phyloP scores from a whole-genome alignment of 202 grass and related monocot species.

The Hordeum pubiflorum region DNA sequence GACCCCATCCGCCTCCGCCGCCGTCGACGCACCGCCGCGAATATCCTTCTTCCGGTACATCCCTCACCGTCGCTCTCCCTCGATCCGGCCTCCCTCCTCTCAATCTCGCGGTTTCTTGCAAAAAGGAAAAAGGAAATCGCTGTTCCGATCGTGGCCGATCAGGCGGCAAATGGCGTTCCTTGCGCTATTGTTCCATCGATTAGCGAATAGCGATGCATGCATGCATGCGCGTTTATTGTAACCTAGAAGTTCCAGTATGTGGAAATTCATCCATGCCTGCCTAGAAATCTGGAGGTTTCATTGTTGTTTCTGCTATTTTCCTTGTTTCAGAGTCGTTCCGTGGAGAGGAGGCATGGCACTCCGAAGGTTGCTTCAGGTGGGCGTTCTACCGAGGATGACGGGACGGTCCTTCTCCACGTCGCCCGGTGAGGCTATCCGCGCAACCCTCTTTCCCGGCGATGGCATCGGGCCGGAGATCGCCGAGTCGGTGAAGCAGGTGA shows the following conservation, averaged over 20 bases:
- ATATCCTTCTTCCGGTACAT: slow-evolving; percentile 28
- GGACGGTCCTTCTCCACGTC: slow-evolving; percentile 41
- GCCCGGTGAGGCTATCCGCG: slow-evolving; percentile 49
- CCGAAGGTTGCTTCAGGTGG: slow-evolving; percentile 48
- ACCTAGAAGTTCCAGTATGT: not conserved
- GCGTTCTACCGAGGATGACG: slow-evolving; percentile 34
- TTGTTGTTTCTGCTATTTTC: not conserved
- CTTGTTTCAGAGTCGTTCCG: slow-evolving; percentile 4
- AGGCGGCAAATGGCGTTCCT: not conserved
- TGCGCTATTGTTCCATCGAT: not conserved
- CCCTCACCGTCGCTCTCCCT: not conserved
- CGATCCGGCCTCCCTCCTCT: not conserved
- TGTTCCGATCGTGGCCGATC: not conserved
- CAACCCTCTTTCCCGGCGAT: slow-evolving; percentile 88
- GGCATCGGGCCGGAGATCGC: slow-evolving; percentile 97
- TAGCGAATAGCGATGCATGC: not conserved
- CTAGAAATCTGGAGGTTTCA: not conserved
- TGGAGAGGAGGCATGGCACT: slow-evolving; percentile 43
- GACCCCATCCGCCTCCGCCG: not conserved
- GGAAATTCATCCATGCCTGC: not conserved
- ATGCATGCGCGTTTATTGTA: not conserved
- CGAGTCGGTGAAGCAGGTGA: slow-evolving; percentile 81
- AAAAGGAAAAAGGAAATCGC: not conserved
- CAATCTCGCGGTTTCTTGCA: not conserved
- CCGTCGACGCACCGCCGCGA: not conserved